phyloP scores from a whole-genome alignment of 371 early-diverging fungal species.

The Apophysomyces elegans region DNA sequence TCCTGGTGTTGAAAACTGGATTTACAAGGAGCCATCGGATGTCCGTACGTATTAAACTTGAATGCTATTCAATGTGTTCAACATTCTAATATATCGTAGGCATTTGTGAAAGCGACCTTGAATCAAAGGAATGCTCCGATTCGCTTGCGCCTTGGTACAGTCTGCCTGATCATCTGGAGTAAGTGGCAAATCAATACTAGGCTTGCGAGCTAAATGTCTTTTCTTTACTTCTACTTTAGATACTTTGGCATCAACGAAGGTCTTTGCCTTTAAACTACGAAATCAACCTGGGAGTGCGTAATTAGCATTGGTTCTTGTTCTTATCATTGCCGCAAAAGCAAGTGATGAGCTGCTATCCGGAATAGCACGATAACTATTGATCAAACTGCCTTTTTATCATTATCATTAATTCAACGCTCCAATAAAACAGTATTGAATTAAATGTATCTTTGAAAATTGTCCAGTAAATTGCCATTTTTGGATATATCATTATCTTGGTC shows the following conservation, averaged over 20 bases:
- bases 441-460: too few relatives aligned
- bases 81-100: not conserved
- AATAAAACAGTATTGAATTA: too few relatives aligned
- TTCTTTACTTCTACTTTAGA: not conserved
- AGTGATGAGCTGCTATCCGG: too few relatives aligned
- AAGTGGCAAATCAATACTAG: slow-evolving; percentile 35
- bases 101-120: slow-evolving; percentile 19
- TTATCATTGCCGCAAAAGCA: too few relatives aligned
- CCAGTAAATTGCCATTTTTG: too few relatives aligned
- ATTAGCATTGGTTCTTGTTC: too few relatives aligned
- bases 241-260: slow-evolving; percentile 10
- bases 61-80: not conserved
- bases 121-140: slow-evolving; percentile 19
- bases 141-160: slow-evolving; percentile 24
- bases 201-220: not conserved
- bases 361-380: too few relatives aligned
- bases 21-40: not conserved
- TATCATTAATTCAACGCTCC: too few relatives aligned
- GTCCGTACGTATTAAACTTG: slow-evolving; percentile 12
- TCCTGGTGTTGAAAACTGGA: slow-evolving; percentile 30
- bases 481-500: too few relatives aligned
- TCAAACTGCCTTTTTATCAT: too few relatives aligned
- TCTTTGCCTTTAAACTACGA: not conserved
- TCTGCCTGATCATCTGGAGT: slow-evolving; percentile 12
- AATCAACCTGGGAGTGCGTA: too few relatives aligned